A percentile compares a stretch with the other conserved stretches of the same genome.
phyloP scores from a whole-genome alignment of 1,284 basidiomycete species.

The Retiboletus fuscus region DNA sequence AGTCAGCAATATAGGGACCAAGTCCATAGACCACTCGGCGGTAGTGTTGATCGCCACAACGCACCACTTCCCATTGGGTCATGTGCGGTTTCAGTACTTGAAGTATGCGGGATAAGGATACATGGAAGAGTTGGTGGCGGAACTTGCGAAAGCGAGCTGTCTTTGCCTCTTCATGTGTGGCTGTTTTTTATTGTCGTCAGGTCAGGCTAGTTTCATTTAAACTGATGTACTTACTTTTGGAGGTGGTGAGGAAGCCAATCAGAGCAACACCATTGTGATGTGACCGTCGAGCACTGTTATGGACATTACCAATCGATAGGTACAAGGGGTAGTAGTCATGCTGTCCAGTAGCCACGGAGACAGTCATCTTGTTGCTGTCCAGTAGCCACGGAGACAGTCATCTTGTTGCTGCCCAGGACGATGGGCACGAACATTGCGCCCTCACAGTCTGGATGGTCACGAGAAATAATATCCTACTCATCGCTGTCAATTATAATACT shows the following conservation, averaged over 20 bases:
- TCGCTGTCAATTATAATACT: too few species aligned
- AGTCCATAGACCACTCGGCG: slow-evolving; percentile 19
- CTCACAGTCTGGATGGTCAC: background rate
- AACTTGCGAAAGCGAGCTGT: background rate
- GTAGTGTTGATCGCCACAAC: slow-evolving; percentile 33
- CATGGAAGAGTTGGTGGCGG: too few species aligned
- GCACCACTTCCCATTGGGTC: slow-evolving; percentile 21
- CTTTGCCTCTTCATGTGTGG: background rate
- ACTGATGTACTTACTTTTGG: background rate
- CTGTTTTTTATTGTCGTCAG: background rate
- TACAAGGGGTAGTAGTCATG: slow-evolving; percentile 7
- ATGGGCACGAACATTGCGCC: too few species aligned
- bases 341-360: slow-evolving; percentile 1
- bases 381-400: background rate
- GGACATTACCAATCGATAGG: background rate
- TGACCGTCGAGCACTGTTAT: background rate
- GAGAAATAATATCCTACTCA: background rate
- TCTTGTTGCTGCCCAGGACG: background rate
- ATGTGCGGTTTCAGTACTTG: slow-evolving; percentile 23
- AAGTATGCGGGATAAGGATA: background rate
- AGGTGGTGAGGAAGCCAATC: background rate
- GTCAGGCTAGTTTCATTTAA: background rate
- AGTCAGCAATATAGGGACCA: slow-evolving; percentile 43
- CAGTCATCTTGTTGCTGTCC: background rate
- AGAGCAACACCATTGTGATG: background rate